Evolutionary conservation across 2,329 filamentous ascomycete genomes (phyloP), one percentile per base, ranked within the genome.

Genomic region (Didymella sp.): DNA sequence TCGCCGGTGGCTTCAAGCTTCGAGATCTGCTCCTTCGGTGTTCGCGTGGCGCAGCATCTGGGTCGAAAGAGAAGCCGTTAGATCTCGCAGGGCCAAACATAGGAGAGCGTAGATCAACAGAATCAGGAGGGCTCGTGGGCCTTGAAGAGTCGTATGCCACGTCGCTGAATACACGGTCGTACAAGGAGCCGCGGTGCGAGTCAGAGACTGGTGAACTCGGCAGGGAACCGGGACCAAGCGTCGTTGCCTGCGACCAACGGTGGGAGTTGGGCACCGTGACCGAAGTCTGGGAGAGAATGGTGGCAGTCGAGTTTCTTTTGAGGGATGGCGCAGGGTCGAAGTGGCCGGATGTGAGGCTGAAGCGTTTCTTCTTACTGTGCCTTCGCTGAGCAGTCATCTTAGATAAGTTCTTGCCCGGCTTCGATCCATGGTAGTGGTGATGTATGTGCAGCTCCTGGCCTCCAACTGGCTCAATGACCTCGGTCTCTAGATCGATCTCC

Each of bases 151-250:
- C 88, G 17, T 81, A 79, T 6, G 74, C 80, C 42, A 78, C 80
- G 52, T 82, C 83, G 61, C 82, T 83, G 63, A 89, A 85, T 11
- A 84, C 78, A 28, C 86, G 84, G 73, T 97, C 94, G 68, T 96
- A 97, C 43, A 96, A 80, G 0, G 90, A 87, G 12, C 85, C 91
- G 17, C 89, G 86, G 61, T 79, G 76, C 2, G 87, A 87, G 27
- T 86, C 87, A 1, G 92, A 95, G 41, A 83, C 84, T 0, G 95
- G 93, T 4, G 94, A 97, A 66, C 88, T 92, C 1, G 92, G 89
- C 1, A 89, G 83, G 0, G 93, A 96, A 1, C 89, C 91, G 1
- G 85, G 76, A 2, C 85, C 82, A 56, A 89, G 76, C 6, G 79
- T 86, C 9, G 90, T 87, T 0, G 86, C 86, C 25, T 85, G 84